phyloP scores from a whole-genome alignment of 1,139 yeast genomes.

The Meyerozyma sp. region DNA sequence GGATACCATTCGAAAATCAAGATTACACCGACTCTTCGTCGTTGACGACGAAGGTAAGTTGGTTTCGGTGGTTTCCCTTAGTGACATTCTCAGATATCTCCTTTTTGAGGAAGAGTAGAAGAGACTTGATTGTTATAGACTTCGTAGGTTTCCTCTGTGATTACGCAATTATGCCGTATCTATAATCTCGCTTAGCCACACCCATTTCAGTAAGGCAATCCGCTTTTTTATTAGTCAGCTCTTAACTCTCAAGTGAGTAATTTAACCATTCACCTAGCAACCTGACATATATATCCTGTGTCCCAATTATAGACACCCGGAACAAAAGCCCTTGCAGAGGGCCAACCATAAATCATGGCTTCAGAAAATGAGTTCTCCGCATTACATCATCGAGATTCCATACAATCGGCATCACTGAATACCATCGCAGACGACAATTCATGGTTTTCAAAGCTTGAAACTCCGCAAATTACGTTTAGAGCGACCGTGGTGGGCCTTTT shows the following conservation, averaged over 20 bases:
- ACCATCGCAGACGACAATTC: neutral
- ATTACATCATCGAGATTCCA: neutral
- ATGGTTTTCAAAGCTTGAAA: conserved; percentile 25
- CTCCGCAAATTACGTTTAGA: conserved; percentile 65
- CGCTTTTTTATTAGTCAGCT: neutral
- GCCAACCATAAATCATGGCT: neutral
- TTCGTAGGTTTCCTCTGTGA: neutral
- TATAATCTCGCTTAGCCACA: neutral
- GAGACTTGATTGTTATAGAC: neutral
- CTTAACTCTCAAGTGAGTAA: neutral
- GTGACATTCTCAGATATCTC: conserved; percentile 85
- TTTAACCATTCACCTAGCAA: too few relatives aligned
- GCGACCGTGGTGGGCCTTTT: conserved; percentile 68
- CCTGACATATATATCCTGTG: too few relatives aligned
- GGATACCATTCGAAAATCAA: conserved; percentile 88
- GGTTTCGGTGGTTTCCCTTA: conserved; percentile 80
- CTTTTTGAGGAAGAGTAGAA: conserved; percentile 56
- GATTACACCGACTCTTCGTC: conserved; percentile 88
- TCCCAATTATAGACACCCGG: too few relatives aligned
- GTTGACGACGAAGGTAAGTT: conserved; percentile 78
- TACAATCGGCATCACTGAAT: neutral
- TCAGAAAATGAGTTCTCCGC: neutral
- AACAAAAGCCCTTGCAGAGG: neutral
- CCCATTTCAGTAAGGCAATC: neutral
- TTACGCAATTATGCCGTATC: neutral